Evolutionary conservation across 306 rosid species (phyloP), one percentile per base, ranked within the genome.

Genomic region (Acacia confusa): DNA sequence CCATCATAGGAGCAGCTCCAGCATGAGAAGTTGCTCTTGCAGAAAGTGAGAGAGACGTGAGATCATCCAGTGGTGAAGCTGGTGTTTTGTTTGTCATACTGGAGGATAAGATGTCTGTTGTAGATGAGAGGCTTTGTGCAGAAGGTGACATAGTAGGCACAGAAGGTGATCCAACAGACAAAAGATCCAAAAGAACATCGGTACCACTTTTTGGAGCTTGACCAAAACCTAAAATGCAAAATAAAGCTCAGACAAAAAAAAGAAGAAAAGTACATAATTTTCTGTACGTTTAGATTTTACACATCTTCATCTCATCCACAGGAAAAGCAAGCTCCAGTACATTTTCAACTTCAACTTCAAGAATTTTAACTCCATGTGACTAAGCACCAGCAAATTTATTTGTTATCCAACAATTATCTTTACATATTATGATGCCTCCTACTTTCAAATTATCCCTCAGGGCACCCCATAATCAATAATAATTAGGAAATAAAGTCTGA

Each of bases 141-240:
- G 95, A 78, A 81, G 98, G 88, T n/a, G 89, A 72, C 71, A 87
- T 17, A 86, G 65, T 76, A 27, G 76, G 60, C 7, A 6, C 79
- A 80, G 95, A 76, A 81, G 99, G 89, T n/a, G 90, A 72, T 78
- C 91, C 99, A 79, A 92, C 85, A 48, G 99, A 93, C 88, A 93
- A 88, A 45, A 95, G 96, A 86, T 95, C 98, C 91, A 95, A 81
- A 53, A 92, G 92, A 79, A 85, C 92, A 82, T 92, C 85, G 9
- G 90, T 89, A 72, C 99, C 98, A 84, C 88, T 88, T 63, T 79
- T 91, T 69, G 84, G 87, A 61, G 89, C 86, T 72, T 81, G 88
- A 60, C 83, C 89, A 40, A 81, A 67, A 77, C 91, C 99, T 91
- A 79, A 43, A 81, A 61, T 34, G 74, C 70, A 69, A 82, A 61